Evolutionary conservation across 2,329 filamentous ascomycete species (phyloP), one percentile per base, ranked within the genome.

Genomic region (Sclerotinia glacialis): DNA sequence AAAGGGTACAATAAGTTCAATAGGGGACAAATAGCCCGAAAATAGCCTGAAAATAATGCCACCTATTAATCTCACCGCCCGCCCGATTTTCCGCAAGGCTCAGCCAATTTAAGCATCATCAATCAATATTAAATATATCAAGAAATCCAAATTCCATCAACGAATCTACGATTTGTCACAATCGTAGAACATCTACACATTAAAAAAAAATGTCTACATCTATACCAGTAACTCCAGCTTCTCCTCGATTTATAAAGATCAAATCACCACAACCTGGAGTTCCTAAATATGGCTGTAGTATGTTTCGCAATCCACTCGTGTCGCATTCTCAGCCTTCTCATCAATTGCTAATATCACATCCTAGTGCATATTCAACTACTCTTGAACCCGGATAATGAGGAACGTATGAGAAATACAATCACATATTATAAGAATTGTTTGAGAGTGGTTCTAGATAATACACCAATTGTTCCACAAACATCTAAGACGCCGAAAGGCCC

Each of bases 341-440:
- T 79, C 72, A 54, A 62, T 66, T 66, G 61, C 65, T 67, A 58
- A 67, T 50, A 56, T n/a, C n/a, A 26, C 40, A 40, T 50, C 47
- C 16, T 74, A 93, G 90, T 91, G 76, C 90, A 93, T 77, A 83
- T 91, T 59, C 87, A 91, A 76, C 81, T 83, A 31, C 84, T 93
- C 68, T 82, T 92, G 44, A 83, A 82, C 55, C 44, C 84, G 83
- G 73, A 82, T 80, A 58, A 85, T 86, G 49, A 49, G 69, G 85
- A 88, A 69, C 84, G 85, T 21, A 87, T 86, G 78, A 88, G 90
- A 72, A 87, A 83, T 69, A 89, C 88, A 26, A 86, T 91, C 68
- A 81, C 86, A 65, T 85, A 90, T 72, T 93, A 93, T 78, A 90
- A 89, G 74, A 84, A 86, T 74, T 85, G 92, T 68, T 81, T 93